These are phyloP conservation scores for Pichia cactophila DNA, from an alignment of 1,139 yeast genomes.

Conservation along the genomic window DNA sequence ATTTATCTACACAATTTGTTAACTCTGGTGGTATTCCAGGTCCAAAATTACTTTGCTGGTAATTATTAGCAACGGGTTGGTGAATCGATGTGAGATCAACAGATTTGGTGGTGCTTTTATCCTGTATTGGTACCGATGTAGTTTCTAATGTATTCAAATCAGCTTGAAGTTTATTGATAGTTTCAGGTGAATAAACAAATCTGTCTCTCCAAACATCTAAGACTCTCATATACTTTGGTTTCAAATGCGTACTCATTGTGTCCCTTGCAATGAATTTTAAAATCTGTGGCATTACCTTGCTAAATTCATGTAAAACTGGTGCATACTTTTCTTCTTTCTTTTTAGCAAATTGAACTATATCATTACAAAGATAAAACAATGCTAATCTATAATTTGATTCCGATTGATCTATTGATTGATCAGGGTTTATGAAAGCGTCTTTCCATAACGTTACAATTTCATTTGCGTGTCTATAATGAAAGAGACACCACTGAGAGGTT, in stretches of 20 bases:
- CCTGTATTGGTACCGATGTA: neutral
- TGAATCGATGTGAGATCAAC: neutral
- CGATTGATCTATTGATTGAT: slow-evolving; percentile 24
- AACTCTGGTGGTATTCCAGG: slow-evolving; percentile 6
- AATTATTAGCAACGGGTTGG: neutral
- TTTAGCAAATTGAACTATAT: slow-evolving; percentile 74
- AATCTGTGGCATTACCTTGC: slow-evolving; percentile 32
- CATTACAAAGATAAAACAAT: slow-evolving; percentile 69
- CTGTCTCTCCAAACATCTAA: slow-evolving; percentile 74
- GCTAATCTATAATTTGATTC: slow-evolving; percentile 45
- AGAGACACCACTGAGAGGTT: slow-evolving; percentile 78
- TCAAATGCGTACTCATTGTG: slow-evolving; percentile 11
- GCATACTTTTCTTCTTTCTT: slow-evolving; percentile 49
- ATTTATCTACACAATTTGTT: slow-evolving; percentile 2
- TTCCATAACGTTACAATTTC: slow-evolving; percentile 62
- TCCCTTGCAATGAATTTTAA: slow-evolving; percentile 29
- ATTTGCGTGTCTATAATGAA: slow-evolving; percentile 61
- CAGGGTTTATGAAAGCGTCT: slow-evolving; percentile 28
- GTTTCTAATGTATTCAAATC: neutral
- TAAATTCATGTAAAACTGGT: slow-evolving; percentile 56
- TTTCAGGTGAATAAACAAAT: slow-evolving; percentile 37
- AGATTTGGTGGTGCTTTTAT: neutral
- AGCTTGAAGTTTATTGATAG: slow-evolving; percentile 15
- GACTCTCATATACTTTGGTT: slow-evolving; percentile 53
- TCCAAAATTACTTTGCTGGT: neutral